Evolutionary conservation across 306 rosid genomes (phyloP).

Genomic region (Medicago ruthenica): DNA sequence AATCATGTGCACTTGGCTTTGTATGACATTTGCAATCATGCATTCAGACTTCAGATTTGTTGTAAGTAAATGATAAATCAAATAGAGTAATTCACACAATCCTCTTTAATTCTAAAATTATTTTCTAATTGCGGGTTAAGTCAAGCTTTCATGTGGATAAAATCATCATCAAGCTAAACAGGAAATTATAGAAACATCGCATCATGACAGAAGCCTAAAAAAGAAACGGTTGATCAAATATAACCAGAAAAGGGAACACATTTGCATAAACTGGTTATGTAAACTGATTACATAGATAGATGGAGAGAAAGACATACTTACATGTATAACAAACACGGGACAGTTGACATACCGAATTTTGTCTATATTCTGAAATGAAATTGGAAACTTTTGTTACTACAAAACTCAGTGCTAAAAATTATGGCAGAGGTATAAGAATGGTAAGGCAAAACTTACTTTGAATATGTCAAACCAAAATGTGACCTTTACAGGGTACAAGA

Average conservation of each 20-base stretch:
- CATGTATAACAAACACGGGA: slow-evolving; percentile 94
- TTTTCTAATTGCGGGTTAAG: too few species aligned
- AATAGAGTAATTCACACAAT: too few species aligned
- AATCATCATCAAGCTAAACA: slow-evolving; percentile 4
- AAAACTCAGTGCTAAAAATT: slow-evolving; percentile 23
- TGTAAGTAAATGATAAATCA: too few species aligned
- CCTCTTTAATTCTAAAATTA: too few species aligned
- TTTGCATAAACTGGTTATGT: slow-evolving; percentile 24
- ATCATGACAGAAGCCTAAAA: background rate
- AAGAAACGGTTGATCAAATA: slow-evolving; percentile 8
- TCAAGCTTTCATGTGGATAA: background rate
- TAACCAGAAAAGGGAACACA: slow-evolving; percentile 31
- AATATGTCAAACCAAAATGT: slow-evolving; percentile 98
- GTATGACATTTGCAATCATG: background rate
- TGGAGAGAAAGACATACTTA: slow-evolving; percentile 53
- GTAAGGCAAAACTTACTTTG: slow-evolving; percentile 64
- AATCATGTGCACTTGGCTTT: background rate
- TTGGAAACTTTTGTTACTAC: slow-evolving; percentile 45
- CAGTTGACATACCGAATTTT: slow-evolving; percentile 84
- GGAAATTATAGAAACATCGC: slow-evolving; percentile 16
- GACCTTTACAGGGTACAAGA: slow-evolving; percentile 90
- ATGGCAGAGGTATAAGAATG: background rate
- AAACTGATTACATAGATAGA: background rate
- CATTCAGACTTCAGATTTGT: background rate
- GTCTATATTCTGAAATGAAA: slow-evolving; percentile 81